phyloP scores from a whole-genome alignment of 2,329 filamentous ascomycete species.

The Alternaria gaisen region DNA sequence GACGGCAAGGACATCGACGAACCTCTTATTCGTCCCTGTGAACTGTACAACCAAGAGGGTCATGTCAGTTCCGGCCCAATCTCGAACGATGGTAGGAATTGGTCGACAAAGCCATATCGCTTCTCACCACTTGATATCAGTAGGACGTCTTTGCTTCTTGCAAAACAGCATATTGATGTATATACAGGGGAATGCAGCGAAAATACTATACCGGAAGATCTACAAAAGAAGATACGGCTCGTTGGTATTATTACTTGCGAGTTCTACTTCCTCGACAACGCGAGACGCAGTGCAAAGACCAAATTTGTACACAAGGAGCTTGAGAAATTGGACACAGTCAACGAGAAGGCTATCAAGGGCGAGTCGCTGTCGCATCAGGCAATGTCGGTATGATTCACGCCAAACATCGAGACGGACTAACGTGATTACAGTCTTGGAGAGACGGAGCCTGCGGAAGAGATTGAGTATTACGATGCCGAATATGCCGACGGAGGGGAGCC shows the following conservation, averaged over 20 bases:
- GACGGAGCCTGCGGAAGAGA: constrained; percentile 1
- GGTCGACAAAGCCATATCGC: constrained; percentile 21
- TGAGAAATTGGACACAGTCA: constrained; percentile 24
- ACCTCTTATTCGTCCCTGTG: constrained; percentile 9
- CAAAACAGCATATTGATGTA: background rate
- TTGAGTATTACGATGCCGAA: constrained; percentile 15
- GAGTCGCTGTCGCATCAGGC: constrained; percentile 17
- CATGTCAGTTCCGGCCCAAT: constrained; percentile 14
- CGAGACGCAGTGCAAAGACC: background rate
- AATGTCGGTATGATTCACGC: constrained; percentile 8
- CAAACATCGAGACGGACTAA: constrained; percentile 5
- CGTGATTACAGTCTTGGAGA: constrained; percentile 1
- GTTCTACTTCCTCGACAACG: constrained; percentile 20
- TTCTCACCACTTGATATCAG: constrained; percentile 22
- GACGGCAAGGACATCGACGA: constrained; percentile 28
- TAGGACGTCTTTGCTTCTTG: background rate
- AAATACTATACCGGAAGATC: background rate
- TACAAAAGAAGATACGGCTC: constrained; percentile 9
- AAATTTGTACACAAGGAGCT: constrained; percentile 20
- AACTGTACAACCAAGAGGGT: constrained; percentile 8
- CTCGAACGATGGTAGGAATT: constrained; percentile 5
- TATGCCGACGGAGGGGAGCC: constrained; percentile 11
- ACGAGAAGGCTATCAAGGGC: constrained; percentile 29
- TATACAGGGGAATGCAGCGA: background rate
- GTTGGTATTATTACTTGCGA: constrained; percentile 25